Conservation (phyloP, 495 filamentous ascomycete species). For the Chaetomidium leptoderma region DNA sequence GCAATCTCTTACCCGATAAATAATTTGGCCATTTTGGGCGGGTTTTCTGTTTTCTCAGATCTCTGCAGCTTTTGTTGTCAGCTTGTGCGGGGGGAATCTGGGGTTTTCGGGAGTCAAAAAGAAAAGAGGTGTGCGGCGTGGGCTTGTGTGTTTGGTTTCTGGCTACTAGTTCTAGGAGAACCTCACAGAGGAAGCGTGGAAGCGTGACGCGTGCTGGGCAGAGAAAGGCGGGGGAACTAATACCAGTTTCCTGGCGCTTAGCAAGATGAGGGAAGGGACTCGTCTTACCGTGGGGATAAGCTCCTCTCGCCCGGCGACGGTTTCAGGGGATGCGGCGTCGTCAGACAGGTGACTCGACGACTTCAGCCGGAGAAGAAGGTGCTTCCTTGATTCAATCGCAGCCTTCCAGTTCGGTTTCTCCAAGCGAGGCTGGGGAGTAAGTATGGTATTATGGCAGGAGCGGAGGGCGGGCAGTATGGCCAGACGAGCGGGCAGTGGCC, state of each 20-base stretch:
- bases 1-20: slow-evolving; percentile 74
- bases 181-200: background rate
- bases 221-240: slow-evolving; percentile 9
- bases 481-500: slow-evolving; percentile 16
- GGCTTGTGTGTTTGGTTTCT: background rate
- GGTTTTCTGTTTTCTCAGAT: slow-evolving; percentile 10
- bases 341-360: slow-evolving; percentile 22
- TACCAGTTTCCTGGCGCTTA: slow-evolving; percentile 7
- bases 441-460: slow-evolving; percentile 4
- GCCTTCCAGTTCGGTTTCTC: slow-evolving; percentile 9
- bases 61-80: background rate
- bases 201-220: slow-evolving; percentile 3
- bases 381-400: slow-evolving; percentile 25
- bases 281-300: slow-evolving; percentile 10
- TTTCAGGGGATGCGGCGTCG: slow-evolving; percentile 22
- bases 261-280: slow-evolving; percentile 17
- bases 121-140: background rate
- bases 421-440: slow-evolving; percentile 22
- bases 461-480: no score
- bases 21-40: slow-evolving; percentile 71
- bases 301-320: slow-evolving; percentile 23
- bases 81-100: background rate
- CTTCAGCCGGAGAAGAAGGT: slow-evolving; percentile 27
- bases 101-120: background rate
- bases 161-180: background rate